Evolutionary conservation across 371 early-diverging fungal species (phyloP), one percentile per base, ranked within the genome.

Genomic region (Apophysomyces elegans): DNA sequence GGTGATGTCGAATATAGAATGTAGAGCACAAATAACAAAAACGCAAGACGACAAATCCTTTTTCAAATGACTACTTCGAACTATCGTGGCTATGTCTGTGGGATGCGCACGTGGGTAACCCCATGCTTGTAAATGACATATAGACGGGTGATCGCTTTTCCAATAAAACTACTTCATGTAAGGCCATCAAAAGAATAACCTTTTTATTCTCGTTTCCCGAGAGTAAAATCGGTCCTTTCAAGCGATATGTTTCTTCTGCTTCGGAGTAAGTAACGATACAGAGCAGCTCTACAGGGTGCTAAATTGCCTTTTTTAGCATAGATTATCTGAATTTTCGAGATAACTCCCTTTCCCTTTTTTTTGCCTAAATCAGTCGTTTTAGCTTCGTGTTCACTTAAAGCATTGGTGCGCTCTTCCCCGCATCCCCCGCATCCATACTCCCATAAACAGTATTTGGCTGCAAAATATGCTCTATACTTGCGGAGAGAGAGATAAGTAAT

Each of bases 381-480:
- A 41, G 13, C 13, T 50, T 50, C 21, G 54, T 5, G 54, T 26
- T 21, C 54, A 50, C 21, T 50, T 26, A 9, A 21, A 9, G 54
- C 54, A 50, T 50, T 50, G 54, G 54, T 50, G 54, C 54, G 9
- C 21, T 50, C 21, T 50, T 50, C 54, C 54, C 54, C 54, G 54
- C 54, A 50, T 50, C 54, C 54, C 47, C 54, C 54, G 54, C 54
- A 50, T 50, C 54, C 21, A 5, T 11, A 50, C 5, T 21, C 7
- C 21, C 54, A 18, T 50, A 50, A 32, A 50, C 32, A 21, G 21
- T 21, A 50, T 9, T 50, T 21, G 5, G 21, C 21, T 50, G 32
- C 32, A 26, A 26, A 26, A 26, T 11, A 21, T 11, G 4, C 4
- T 21, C 54, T 50, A 4, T 50, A 21, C 4, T 5, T 26, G 54